A percentile compares a stretch with the other conserved stretches of the same genome.
phyloP scores from a whole-genome alignment of 768 basidiomycete species.

The Agaricus bisporus region DNA sequence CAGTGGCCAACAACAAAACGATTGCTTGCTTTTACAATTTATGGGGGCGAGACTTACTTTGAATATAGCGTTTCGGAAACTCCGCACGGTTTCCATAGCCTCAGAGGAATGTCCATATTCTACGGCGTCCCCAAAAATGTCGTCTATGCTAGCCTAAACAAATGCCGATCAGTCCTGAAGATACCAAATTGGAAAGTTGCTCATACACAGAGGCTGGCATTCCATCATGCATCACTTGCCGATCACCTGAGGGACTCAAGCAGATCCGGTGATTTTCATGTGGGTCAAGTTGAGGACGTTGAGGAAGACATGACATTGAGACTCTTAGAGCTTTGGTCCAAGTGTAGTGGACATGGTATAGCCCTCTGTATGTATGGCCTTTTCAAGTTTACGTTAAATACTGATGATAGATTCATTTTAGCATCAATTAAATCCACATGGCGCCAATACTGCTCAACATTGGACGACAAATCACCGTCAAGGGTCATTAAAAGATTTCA shows the following conservation, averaged over 20 bases:
- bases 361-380: too few relatives aligned
- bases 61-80: too few relatives aligned
- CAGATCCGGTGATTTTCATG: background rate
- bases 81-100: background rate
- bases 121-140: background rate
- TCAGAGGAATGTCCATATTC: background rate
- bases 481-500: too few relatives aligned
- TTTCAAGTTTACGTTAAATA: too few relatives aligned
- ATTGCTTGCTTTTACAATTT: background rate
- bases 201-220: background rate
- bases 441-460: too few relatives aligned
- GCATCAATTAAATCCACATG: too few relatives aligned
- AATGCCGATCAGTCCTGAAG: background rate
- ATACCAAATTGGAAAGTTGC: background rate
- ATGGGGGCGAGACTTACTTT: too few relatives aligned
- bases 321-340: background rate
- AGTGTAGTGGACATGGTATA: too few relatives aligned
- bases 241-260: too few relatives aligned
- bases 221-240: constrained; percentile 33
- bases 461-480: too few relatives aligned
- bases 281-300: constrained; percentile 6
- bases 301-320: background rate
- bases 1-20: background rate
- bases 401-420: too few relatives aligned
- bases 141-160: background rate